Conservation (phyloP, 768 basidiomycete species). For the Phaffia australis region DNA sequence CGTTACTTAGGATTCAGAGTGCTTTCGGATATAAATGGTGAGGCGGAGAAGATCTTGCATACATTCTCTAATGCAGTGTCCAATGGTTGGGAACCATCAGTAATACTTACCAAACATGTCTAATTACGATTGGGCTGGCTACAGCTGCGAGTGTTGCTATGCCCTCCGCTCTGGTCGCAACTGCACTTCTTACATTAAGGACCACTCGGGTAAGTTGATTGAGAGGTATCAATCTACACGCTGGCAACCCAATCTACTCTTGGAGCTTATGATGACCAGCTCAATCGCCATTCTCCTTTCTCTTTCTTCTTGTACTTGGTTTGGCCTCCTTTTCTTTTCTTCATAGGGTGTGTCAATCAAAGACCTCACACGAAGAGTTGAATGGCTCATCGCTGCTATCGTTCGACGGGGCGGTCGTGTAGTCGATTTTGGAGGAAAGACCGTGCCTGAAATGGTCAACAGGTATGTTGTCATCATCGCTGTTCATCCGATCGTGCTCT, state of each 20-base stretch:
- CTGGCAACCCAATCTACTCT: too few species aligned
- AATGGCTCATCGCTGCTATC: constrained; percentile 29
- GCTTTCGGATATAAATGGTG: constrained; percentile 29
- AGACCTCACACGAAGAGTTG: constrained; percentile 29
- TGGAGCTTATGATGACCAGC: background rate
- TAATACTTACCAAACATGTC: too few species aligned
- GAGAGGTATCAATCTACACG: too few species aligned
- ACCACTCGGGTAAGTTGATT: constrained; percentile 23
- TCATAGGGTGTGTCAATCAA: constrained; percentile 27
- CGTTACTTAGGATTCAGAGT: constrained; percentile 28
- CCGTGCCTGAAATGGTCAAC: constrained; percentile 28
- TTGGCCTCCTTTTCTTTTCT: background rate
- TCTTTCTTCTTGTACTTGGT: background rate
- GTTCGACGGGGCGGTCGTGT: constrained; percentile 28
- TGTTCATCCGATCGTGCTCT: too few species aligned
- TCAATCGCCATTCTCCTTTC: background rate
- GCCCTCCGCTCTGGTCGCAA: constrained; percentile 30
- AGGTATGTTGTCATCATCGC: constrained; percentile 18
- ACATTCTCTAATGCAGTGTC: too few species aligned
- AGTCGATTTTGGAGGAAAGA: constrained; percentile 28
- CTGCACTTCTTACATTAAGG: constrained; percentile 29
- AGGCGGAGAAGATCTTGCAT: background rate
- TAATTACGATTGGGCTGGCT: too few species aligned
- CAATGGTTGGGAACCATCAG: too few species aligned
- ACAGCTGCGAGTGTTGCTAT: constrained; percentile 27